Evolutionary conservation across 73 alveolate genomes (phyloP), one percentile per base, ranked within the genome.

Genomic region (Tetrahymena malaccensis): DNA sequence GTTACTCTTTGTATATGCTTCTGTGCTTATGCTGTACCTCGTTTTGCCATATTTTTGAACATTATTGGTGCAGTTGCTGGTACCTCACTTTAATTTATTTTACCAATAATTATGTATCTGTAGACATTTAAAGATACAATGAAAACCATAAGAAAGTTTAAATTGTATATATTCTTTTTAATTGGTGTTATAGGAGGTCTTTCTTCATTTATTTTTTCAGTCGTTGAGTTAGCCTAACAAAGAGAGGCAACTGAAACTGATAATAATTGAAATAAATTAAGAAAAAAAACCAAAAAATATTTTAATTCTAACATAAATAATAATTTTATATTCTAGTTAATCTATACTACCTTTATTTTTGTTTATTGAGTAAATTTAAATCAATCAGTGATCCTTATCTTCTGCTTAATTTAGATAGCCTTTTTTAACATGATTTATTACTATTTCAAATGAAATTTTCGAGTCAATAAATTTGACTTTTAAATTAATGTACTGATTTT

Each of bases 31-130:
- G 70, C 85, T 12, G 44, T 95, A 35, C 97, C 97, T 10, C 55
- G 85, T 85, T 95, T 95, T 95, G 97, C 97, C 22, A 44, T 89
- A 4, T 95, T 95, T 56, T 43, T 95, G 21, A 85, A 94, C 37
- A 35, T 95, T 15, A 83, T 95, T 34, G 97, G 97, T 34, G 97
- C 95, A 34, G 43, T 95, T 31, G 57, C 95, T 13, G 97, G 97
- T 21, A 95, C 95, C 44, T 43, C 94, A 35, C 94, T 95, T 4
- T 33, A 95, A 89, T 95, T 95, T 38, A 55, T 27, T 21, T 89
- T 95, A 19, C 97, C 97, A 11, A 70, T 70, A 1, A 70, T 70
- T 0, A 70, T 70, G 89, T 70, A 70, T 40, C 6, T 70, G 0
- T n/a, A 70, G 31, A 27, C 89, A 17, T 70, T 70, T 31, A n/a